A percentile compares a stretch with the other conserved stretches of the same genome.
These are phyloP conservation scores for Fragilaria radians DNA, from an alignment of 108 stramenopile species.

Conservation along the genomic window DNA sequence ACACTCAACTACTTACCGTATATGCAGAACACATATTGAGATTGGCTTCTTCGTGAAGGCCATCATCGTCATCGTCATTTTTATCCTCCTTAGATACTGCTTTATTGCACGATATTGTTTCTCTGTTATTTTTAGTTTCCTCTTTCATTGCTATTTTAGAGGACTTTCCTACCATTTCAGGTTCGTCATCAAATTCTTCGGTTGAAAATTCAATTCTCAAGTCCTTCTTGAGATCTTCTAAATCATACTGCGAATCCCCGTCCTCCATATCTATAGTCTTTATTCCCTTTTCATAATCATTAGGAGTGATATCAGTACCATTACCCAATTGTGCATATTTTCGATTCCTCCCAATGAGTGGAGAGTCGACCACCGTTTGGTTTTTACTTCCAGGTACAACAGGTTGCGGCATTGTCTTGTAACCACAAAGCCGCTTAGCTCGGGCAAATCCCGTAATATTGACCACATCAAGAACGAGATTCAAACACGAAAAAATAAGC, in stretches of 20 bases:
- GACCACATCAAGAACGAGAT: constrained; percentile 45
- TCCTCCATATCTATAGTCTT: constrained; percentile 3
- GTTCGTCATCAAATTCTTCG: constrained; percentile 7
- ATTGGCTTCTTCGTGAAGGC: constrained; percentile 27
- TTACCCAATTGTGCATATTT: constrained; percentile 1
- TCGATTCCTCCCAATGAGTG: background rate
- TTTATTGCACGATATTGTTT: background rate
- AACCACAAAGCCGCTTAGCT: constrained; percentile 50
- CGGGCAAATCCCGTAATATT: constrained; percentile 54
- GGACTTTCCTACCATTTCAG: background rate
- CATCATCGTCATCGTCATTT: constrained; percentile 8
- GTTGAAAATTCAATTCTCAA: background rate
- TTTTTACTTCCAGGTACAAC: background rate
- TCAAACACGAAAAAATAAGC: constrained; percentile 48
- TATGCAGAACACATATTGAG: constrained; percentile 84
- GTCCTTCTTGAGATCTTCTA: background rate
- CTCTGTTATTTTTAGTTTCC: background rate
- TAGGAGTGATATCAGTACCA: constrained; percentile 21
- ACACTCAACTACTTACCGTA: constrained; percentile 43
- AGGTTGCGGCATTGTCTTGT: constrained; percentile 13
- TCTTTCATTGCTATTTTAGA: background rate
- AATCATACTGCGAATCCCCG: background rate
- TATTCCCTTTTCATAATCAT: background rate
- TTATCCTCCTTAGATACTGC: background rate
- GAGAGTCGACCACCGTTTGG: background rate